phyloP scores from a whole-genome alignment of 306 rosid genomes.

The Albizia julibrissin region DNA sequence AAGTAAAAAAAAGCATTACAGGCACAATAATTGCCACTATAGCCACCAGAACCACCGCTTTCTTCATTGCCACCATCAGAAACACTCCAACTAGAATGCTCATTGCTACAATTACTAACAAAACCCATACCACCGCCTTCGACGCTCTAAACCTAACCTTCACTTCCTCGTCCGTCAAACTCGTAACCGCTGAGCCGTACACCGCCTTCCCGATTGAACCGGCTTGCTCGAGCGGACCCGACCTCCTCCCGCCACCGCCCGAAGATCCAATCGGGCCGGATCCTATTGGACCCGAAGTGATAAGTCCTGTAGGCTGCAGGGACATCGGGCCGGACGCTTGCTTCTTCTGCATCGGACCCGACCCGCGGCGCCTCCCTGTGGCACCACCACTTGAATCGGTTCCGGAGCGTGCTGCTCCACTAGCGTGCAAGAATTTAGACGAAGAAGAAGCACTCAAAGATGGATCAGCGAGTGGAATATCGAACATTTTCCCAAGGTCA shows the following conservation, averaged over 20 bases:
- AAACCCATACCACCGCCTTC: slow-evolving; percentile 74
- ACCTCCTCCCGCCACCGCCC: slow-evolving; percentile 39
- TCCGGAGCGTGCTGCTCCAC: slow-evolving; percentile 62
- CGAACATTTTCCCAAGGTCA: slow-evolving; percentile 91
- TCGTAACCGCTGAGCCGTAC: slow-evolving; percentile 84
- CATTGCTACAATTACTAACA: slow-evolving; percentile 68
- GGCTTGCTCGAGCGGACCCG: slow-evolving; percentile 53
- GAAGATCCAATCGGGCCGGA: slow-evolving; percentile 60
- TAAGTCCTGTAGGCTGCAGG: slow-evolving; percentile 66
- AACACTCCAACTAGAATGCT: slow-evolving; percentile 81
- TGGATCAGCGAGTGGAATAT: slow-evolving; percentile 44
- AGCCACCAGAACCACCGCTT: slow-evolving; percentile 62
- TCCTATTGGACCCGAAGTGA: slow-evolving; percentile 80
- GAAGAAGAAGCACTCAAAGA: slow-evolving; percentile 34
- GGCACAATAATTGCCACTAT: slow-evolving; percentile 61
- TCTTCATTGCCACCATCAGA: slow-evolving; percentile 87
- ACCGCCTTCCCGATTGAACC: slow-evolving; percentile 57
- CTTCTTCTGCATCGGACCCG: slow-evolving; percentile 54
- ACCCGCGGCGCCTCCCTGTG: slow-evolving; percentile 43
- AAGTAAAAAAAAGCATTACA: slow-evolving; percentile 44
- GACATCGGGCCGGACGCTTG: slow-evolving; percentile 64
- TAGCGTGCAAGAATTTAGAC: slow-evolving; percentile 51
- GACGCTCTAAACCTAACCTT: slow-evolving; percentile 70
- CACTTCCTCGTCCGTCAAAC: slow-evolving; percentile 61
- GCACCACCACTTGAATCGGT: slow-evolving; percentile 61